Base-by-base conservation (phyloP, 352 stramenopile genomes). In the Pythium volutum region DNA sequence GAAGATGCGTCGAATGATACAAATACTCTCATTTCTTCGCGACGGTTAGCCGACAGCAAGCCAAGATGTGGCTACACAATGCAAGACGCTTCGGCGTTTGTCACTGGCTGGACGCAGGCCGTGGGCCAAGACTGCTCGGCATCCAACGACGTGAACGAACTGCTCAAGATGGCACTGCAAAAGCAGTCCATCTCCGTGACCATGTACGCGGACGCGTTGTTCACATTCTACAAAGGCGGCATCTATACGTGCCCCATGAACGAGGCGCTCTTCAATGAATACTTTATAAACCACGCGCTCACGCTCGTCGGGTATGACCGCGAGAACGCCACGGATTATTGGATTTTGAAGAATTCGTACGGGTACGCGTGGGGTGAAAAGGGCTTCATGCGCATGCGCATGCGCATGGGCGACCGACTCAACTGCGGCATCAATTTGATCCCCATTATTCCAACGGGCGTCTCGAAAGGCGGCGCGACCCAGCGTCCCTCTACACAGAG, bases 331-430 rank as follows among this genome's bases (percentile, higher is more conserved):
- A 63, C 62, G 4, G 62, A 90, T 39, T 91, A 84, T 41, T 91
- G 81, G 81, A 83, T 91, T 39, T 51, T 93, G 18, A 93, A 93
- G 67, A 93, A 93, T 69, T 91, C 81, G 59, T 93, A 91, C 71
- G 71, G 77, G 9, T 59, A 64, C 4, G 71, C 73, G 18, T 93
- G 84, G 84, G 79, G 83, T 15, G 77, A 89, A 29, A 76, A 81
- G 43, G 79, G 84, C 11, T 90, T 84, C 57, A 38, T 91, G 36
- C 61, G 74, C 14, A 66, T 91, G 36, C 61, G 74, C 14, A 66
- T 93, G 27, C 69, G 70, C 27, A 76, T 76, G 33, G 81, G 91
- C 70, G 63, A 66, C 12, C 87, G 88, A 56, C 75, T 91, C 73
- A 91, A 93, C 69, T 91, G 81, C 50, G 84, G 79, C 1, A 53